Conservation (phyloP, 2,329 filamentous ascomycete genomes). For the Clarireedia hainanense region DNA sequence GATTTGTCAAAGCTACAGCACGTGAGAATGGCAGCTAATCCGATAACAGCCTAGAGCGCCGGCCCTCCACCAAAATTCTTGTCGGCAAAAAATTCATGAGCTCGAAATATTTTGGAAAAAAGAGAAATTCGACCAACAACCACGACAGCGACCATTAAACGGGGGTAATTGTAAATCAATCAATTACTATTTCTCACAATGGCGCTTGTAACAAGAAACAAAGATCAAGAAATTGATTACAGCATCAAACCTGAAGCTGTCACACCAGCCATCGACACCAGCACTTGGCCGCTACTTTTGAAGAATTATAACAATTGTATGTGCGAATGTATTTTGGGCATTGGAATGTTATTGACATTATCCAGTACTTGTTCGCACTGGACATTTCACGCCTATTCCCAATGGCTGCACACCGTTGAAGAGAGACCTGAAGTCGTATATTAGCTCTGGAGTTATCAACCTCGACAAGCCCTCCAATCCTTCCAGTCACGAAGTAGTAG, state of each 20-base stretch:
- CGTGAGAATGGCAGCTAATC: background rate
- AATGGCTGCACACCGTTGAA: constrained; percentile 85
- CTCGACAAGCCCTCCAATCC: constrained; percentile 97
- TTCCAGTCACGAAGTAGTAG: constrained; percentile 96
- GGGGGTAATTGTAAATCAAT: constrained; percentile 5
- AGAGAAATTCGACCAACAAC: constrained; percentile 2
- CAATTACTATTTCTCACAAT: constrained; percentile 25
- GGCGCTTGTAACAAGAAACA: constrained; percentile 40
- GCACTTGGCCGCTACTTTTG: constrained; percentile 84
- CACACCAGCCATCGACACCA: constrained; percentile 73
- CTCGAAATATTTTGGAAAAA: constrained; percentile 10
- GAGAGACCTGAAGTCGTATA: constrained; percentile 93
- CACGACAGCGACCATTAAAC: constrained; percentile 2
- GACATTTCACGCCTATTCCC: constrained; percentile 94
- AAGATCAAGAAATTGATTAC: constrained; percentile 56
- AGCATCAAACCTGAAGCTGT: constrained; percentile 87
- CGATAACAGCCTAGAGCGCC: background rate
- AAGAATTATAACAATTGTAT: constrained; percentile 92
- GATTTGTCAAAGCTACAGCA: background rate
- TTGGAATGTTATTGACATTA: constrained; percentile 18
- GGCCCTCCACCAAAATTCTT: constrained; percentile 10
- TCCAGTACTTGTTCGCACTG: constrained; percentile 81
- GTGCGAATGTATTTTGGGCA: constrained; percentile 30
- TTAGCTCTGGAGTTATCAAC: constrained; percentile 97
- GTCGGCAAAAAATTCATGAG: constrained; percentile 11